Conservation (phyloP, 2,329 filamentous ascomycete genomes). For the Endothia cerciana region DNA sequence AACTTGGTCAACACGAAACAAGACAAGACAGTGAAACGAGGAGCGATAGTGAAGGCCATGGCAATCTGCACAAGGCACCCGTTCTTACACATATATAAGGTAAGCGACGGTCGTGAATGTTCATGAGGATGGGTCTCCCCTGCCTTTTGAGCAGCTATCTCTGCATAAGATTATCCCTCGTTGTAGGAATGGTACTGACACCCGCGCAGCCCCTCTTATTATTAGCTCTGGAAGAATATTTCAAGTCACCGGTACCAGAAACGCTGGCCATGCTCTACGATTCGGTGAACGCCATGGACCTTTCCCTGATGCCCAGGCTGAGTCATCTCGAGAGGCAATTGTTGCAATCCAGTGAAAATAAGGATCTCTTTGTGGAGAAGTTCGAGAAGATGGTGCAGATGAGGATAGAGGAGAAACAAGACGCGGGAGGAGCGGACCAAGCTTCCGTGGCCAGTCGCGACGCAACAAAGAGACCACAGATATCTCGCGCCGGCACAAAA, state of each 20-base stretch:
- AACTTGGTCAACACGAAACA: conserved; percentile 98
- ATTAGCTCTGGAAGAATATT: conserved; percentile 93
- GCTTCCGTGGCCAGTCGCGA: conserved; percentile 53
- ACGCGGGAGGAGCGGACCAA: conserved; percentile 36
- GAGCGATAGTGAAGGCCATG: conserved; percentile 96
- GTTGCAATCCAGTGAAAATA: conserved; percentile 87
- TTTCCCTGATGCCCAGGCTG: conserved; percentile 87
- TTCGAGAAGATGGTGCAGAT: conserved; percentile 93
- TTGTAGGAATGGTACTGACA: conserved; percentile 29
- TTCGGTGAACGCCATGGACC: conserved; percentile 94
- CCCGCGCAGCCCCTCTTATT: conserved; percentile 76
- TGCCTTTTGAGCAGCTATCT: neutral
- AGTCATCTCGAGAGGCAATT: conserved; percentile 84
- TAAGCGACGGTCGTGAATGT: neutral
- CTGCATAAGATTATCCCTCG: neutral
- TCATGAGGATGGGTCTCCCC: conserved; percentile 36
- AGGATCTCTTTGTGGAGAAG: conserved; percentile 96
- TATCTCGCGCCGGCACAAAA: conserved; percentile 65
- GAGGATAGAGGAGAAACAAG: conserved; percentile 69
- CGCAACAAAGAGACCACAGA: conserved; percentile 50
- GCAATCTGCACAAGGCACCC: conserved; percentile 97
- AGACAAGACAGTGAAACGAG: conserved; percentile 89
- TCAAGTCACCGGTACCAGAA: conserved; percentile 85
- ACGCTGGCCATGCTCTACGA: conserved; percentile 88
- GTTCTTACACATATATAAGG: conserved; percentile 98